Conservation (phyloP, 352 stramenopile species). For the Pythium guiyangense region DNA sequence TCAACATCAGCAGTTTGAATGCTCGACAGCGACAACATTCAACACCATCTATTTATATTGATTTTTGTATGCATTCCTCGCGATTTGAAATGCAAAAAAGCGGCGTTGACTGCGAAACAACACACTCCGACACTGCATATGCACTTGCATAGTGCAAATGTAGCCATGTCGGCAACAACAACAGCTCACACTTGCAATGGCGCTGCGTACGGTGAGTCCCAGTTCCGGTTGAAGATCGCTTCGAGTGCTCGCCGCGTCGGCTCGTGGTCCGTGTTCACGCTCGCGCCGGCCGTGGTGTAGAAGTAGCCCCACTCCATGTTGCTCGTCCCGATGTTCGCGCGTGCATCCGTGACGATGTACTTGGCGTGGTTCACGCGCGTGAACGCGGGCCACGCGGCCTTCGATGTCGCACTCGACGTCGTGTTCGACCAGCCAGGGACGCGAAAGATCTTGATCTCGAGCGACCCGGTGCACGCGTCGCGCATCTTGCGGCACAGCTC, state of each 20-base stretch:
- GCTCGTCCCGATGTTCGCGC: slow-evolving; percentile 81
- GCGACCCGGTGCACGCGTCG: slow-evolving; percentile 33
- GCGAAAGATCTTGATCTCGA: slow-evolving; percentile 71
- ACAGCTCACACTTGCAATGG: slow-evolving; percentile 12
- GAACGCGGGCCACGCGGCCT: slow-evolving; percentile 49
- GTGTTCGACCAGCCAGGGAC: slow-evolving; percentile 79
- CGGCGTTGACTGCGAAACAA: no score
- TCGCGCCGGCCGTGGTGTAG: slow-evolving; percentile 75
- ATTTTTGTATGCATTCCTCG: no score
- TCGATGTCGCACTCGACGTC: slow-evolving; percentile 18
- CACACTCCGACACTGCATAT: no score
- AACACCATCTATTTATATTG: no score
- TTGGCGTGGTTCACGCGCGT: slow-evolving; percentile 85
- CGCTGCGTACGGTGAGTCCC: slow-evolving; percentile 60
- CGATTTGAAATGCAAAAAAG: no score
- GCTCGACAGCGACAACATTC: no score
- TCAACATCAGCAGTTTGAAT: no score
- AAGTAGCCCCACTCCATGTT: slow-evolving; percentile 89
- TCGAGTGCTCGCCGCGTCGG: slow-evolving; percentile 46
- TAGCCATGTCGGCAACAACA: not conserved
- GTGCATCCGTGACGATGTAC: slow-evolving; percentile 76
- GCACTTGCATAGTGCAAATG: no score
- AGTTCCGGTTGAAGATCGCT: slow-evolving; percentile 69
- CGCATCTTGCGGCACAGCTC: slow-evolving; percentile 33
- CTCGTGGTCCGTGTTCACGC: slow-evolving; percentile 74